Percentiles rank a stretch among this genome's conserved stretches.
phyloP scores from a whole-genome alignment of 768 basidiomycete genomes.

The Saitozyma sp. region DNA sequence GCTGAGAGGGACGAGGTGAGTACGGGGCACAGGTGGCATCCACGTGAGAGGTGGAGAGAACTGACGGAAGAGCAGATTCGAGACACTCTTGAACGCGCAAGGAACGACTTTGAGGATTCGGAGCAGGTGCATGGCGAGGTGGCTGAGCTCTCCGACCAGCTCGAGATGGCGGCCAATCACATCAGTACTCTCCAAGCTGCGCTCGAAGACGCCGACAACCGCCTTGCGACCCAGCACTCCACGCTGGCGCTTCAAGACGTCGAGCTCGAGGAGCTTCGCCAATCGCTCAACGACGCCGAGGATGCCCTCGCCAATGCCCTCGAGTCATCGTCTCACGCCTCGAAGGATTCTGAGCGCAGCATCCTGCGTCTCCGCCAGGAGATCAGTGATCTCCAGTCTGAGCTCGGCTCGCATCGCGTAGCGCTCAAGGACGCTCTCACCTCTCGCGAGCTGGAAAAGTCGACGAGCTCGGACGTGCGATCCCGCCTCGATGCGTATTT shows the following conservation, averaged over 20 bases:
- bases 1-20: constrained; percentile 24
- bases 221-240: constrained; percentile 10
- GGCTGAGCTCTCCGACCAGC: constrained; percentile 7
- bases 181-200: constrained; percentile 8
- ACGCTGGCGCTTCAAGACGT: constrained; percentile 20
- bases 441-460: constrained; percentile 24
- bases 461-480: constrained; percentile 13
- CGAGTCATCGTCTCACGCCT: constrained; percentile 1
- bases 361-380: constrained; percentile 5
- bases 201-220: constrained; percentile 9
- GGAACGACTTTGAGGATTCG: constrained; percentile 1
- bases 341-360: constrained; percentile 6
- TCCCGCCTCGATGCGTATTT: constrained; percentile 28
- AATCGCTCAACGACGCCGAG: constrained; percentile 18
- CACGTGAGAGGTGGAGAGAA: background rate
- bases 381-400: constrained; percentile 15
- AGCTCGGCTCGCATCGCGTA: constrained; percentile 9
- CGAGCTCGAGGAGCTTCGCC: constrained; percentile 17
- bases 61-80: constrained; percentile 8
- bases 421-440: constrained; percentile 15
- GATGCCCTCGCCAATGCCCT: constrained; percentile 2
- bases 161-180: background rate
- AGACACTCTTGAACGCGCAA: constrained; percentile 11
- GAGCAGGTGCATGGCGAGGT: constrained; percentile 6
- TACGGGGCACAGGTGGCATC: background rate